These are phyloP conservation scores for Leccinum solheimii DNA, from an alignment of 1,284 basidiomycete genomes.

Conservation along the genomic window DNA sequence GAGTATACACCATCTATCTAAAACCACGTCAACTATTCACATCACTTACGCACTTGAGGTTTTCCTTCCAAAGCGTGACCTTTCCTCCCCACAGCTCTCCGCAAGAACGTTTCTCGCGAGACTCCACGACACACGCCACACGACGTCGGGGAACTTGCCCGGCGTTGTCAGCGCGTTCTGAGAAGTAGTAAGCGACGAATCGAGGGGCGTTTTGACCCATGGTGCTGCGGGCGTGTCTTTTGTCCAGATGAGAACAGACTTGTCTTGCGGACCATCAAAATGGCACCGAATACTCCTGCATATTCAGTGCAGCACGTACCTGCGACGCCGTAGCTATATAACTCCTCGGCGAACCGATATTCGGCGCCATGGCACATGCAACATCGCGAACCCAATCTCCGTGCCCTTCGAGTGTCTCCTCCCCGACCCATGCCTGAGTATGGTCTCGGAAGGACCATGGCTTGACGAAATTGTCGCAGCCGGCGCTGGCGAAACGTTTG, in stretches of 20 bases:
- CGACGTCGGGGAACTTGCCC: constrained; percentile 90
- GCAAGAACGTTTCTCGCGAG: constrained; percentile 95
- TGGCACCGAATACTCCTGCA: too few relatives aligned
- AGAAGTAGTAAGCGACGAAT: constrained; percentile 59
- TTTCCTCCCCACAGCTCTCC: constrained; percentile 94
- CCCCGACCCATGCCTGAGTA: constrained; percentile 83
- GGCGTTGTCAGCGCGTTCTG: constrained; percentile 35
- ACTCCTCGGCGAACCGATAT: constrained; percentile 90
- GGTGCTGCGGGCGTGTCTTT: constrained; percentile 76
- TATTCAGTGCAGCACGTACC: constrained; percentile 40
- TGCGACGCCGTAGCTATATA: constrained; percentile 97
- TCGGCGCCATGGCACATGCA: constrained; percentile 83
- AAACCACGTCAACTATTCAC: constrained; percentile 66
- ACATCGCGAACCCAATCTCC: constrained; percentile 98
- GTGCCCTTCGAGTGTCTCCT: constrained; percentile 88
- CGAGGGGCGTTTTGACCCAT: constrained; percentile 87
- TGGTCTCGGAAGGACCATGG: constrained; percentile 89
- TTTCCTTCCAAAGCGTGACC: constrained; percentile 96
- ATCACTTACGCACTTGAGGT: constrained; percentile 92
- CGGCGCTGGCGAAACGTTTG: constrained; percentile 92
- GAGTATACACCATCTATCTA: neutral
- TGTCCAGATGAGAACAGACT: constrained; percentile 94
- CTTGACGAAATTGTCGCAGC: constrained; percentile 94
- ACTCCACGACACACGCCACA: constrained; percentile 98
- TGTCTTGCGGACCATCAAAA: constrained; percentile 52